Evolutionary conservation across 306 rosid species (phyloP), one percentile per base, ranked within the genome.

Genomic region (Lathyrus sativus): DNA sequence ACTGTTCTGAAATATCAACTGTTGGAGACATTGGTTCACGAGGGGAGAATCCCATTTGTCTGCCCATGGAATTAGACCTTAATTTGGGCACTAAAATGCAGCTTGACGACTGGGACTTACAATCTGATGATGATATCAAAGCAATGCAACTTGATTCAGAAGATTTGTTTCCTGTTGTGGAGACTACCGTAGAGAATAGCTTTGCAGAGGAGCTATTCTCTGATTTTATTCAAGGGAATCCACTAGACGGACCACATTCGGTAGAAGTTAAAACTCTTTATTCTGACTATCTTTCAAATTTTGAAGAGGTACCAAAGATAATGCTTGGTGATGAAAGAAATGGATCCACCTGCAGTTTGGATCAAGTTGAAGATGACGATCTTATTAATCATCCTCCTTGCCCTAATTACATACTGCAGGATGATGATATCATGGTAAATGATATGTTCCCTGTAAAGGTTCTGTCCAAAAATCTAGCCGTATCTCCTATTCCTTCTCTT

Each of bases 121-220:
- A 79, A 67, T 65, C 79, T 5, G 80, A 64, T 58, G 64, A 74
- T 63, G 49, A 43, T 60, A 51, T 44, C 28, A 26, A 28, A 61
- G 81, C 70, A 18, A 62, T 74, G 72, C 82, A 73, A 71, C 71
- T 65, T 41, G 74, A 70, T 39, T 75, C 78, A 13, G 89, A 80
- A 59, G 79, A 68, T 58, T 71, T 62, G 45, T 67, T 84, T 53
- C 70, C 79, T 71, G 56, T 50, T 22, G 67, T 73, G 61, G 67
- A 71, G 74, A 55, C 77, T 70, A 66, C 62, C 56, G 50, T 72
- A 74, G 44, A 15, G 12, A 74, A 64, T 28, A 72, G 65, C 86
- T 59, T 72, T 59, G 48, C 58, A 39, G 78, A 73, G 58, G 73
- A 66, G 58, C 70, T 71, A 33, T 61, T 61, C 26, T 79, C 82